phyloP scores from a whole-genome alignment of 2,329 filamentous ascomycete genomes.

The Trichoderma hamatum region DNA sequence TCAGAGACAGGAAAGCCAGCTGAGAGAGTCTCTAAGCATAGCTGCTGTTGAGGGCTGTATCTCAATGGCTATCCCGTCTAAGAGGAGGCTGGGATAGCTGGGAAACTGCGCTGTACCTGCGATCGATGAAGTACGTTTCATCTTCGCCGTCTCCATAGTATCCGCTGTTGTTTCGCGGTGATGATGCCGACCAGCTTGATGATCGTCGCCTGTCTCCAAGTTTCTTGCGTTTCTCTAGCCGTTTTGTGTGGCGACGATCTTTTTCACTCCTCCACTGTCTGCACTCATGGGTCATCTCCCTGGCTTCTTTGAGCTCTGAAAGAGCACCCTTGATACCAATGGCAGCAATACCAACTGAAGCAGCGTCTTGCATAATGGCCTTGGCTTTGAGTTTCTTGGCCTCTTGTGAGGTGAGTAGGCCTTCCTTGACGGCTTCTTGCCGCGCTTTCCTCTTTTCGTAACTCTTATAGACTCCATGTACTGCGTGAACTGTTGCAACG shows the following conservation, averaged over 20 bases:
- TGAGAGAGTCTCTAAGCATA: neutral
- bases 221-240: constrained; percentile 44
- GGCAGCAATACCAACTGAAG: constrained; percentile 61
- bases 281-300: constrained; percentile 53
- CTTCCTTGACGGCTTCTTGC: constrained; percentile 57
- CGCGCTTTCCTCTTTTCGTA: constrained; percentile 59
- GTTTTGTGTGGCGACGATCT: constrained; percentile 52
- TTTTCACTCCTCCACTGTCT: constrained; percentile 55
- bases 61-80: constrained; percentile 23
- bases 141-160: constrained; percentile 36
- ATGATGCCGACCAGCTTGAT: constrained; percentile 50
- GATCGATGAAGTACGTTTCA: constrained; percentile 51
- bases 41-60: neutral
- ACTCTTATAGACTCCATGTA: constrained; percentile 60
- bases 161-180: constrained; percentile 40
- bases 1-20: neutral
- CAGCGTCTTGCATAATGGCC: constrained; percentile 60
- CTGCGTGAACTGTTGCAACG: constrained; percentile 63
- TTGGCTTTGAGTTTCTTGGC: constrained; percentile 61
- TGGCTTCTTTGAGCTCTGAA: constrained; percentile 59
- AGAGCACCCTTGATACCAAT: constrained; percentile 61
- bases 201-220: constrained; percentile 43
- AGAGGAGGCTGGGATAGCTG: constrained; percentile 7
- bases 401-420: constrained; percentile 53
- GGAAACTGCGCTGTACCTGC: constrained; percentile 49